Evolutionary conservation across 2,329 filamentous ascomycete species (phyloP).

Genomic region (Fusarium begoniae): DNA sequence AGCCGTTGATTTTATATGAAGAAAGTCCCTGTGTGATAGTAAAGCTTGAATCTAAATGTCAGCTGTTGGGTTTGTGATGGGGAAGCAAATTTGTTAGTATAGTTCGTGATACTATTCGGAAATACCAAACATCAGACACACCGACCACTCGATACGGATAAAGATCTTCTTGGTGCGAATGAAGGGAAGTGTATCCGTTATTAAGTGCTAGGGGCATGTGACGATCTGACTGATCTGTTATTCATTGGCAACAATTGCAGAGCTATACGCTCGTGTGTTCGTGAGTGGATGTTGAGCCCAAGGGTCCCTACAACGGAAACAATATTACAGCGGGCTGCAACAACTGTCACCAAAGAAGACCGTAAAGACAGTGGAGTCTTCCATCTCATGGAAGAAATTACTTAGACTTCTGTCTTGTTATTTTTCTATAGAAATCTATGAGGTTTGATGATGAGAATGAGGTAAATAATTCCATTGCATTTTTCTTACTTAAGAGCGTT

Average conservation of each 20-base stretch:
- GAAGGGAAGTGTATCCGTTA: too few species aligned
- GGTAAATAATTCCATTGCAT: neutral
- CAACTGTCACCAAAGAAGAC: neutral
- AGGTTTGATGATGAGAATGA: neutral
- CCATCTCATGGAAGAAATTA: neutral
- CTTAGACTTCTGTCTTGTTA: neutral
- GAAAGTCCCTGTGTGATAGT: neutral
- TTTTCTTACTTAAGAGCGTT: neutral
- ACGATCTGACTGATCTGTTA: neutral
- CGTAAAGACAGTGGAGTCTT: neutral
- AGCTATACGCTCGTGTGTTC: neutral
- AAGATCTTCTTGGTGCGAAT: neutral
- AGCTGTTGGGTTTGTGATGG: neutral
- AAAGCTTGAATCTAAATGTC: neutral
- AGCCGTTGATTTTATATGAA: neutral
- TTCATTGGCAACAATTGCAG: neutral
- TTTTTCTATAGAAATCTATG: neutral
- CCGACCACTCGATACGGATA: neutral
- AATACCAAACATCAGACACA: neutral
- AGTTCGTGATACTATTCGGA: slow-evolving; percentile 8
- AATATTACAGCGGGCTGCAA: neutral
- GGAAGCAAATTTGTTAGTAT: neutral
- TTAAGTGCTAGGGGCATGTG: neutral
- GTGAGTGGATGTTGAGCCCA: neutral
- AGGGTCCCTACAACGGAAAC: neutral